Percentiles rank a stretch among this genome's conserved stretches.
These are phyloP conservation scores for Volvox reticuliferus DNA, from an alignment of 139 green algal species.

Conservation along the genomic window DNA sequence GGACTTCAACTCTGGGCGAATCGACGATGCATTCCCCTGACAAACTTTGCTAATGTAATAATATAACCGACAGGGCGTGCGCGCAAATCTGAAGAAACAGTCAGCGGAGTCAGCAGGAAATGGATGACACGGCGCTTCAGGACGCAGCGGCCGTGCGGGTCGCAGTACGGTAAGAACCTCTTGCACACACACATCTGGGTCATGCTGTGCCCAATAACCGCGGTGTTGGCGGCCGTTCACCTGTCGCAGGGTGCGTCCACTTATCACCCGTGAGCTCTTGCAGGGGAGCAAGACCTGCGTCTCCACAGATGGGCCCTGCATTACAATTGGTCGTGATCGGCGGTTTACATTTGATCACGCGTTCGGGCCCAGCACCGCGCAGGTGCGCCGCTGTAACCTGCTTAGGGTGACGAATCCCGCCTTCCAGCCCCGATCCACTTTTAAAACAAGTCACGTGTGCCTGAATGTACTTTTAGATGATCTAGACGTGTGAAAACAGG, in stretches of 20 bases:
- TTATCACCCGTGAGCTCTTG: constrained; percentile 41
- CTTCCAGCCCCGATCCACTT: too few species aligned
- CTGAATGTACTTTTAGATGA: too few species aligned
- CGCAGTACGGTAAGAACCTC: constrained; percentile 14
- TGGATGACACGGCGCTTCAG: constrained; percentile 7
- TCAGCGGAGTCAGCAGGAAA: constrained; percentile 8
- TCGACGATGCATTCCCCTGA: neutral
- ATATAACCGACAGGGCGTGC: neutral
- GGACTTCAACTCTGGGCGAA: too few species aligned
- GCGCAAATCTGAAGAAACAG: neutral
- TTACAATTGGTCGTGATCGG: constrained; percentile 42
- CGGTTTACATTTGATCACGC: constrained; percentile 59
- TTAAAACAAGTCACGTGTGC: too few species aligned
- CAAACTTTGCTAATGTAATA: neutral
- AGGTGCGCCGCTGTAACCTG: constrained; percentile 34
- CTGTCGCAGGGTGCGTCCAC: constrained; percentile 38
- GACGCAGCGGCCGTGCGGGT: constrained; percentile 22
- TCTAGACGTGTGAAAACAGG: too few species aligned
- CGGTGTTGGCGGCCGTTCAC: neutral
- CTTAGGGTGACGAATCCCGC: too few species aligned
- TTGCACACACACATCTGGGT: neutral
- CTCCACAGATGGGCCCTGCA: constrained; percentile 27
- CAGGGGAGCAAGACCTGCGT: constrained; percentile 41
- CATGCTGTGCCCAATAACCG: neutral
- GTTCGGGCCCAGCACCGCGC: constrained; percentile 33